Evolutionary conservation across 495 filamentous ascomycete genomes (phyloP).

Genomic region (Lasiosphaeria miniovina): DNA sequence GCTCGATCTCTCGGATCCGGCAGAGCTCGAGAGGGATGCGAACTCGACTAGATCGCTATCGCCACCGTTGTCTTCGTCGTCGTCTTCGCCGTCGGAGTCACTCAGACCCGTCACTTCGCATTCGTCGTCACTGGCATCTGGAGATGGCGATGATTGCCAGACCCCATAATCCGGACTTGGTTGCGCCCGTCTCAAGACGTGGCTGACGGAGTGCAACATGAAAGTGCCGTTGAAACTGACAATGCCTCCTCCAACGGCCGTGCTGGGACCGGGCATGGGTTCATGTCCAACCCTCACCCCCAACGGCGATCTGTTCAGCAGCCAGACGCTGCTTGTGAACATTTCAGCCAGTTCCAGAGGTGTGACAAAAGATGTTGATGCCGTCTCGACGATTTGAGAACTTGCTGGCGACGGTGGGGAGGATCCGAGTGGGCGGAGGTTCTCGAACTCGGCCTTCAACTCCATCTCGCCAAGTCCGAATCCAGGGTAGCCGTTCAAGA

Average conservation of each 20-base stretch:
- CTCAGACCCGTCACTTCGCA: conserved; percentile 10
- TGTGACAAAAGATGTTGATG: not conserved
- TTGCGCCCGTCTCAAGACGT: not conserved
- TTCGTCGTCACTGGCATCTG: not conserved
- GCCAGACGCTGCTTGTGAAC: not conserved
- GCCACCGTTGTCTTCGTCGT: conserved; percentile 6
- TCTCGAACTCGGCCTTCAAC: conserved; percentile 13
- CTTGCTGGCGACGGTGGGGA: not conserved
- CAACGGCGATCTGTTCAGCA: not conserved
- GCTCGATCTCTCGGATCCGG: not conserved
- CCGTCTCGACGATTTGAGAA: not conserved
- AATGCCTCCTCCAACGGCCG: conserved; percentile 3
- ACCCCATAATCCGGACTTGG: not conserved
- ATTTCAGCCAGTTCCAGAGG: not conserved
- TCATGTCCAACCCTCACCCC: not conserved
- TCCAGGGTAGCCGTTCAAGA: conserved; percentile 10
- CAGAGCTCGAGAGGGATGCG: not conserved
- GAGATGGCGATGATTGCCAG: not conserved
- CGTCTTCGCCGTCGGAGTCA: conserved; percentile 9
- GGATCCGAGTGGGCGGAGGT: conserved; percentile 6
- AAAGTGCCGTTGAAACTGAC: not conserved
- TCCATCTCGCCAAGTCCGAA: conserved; percentile 11
- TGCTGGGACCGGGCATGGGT: not conserved
- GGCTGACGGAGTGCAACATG: conserved; percentile 1
- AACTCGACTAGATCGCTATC: conserved; percentile 5